Conservation (phyloP, 2,329 filamentous ascomycete species). For the Aschersonia sp. region DNA sequence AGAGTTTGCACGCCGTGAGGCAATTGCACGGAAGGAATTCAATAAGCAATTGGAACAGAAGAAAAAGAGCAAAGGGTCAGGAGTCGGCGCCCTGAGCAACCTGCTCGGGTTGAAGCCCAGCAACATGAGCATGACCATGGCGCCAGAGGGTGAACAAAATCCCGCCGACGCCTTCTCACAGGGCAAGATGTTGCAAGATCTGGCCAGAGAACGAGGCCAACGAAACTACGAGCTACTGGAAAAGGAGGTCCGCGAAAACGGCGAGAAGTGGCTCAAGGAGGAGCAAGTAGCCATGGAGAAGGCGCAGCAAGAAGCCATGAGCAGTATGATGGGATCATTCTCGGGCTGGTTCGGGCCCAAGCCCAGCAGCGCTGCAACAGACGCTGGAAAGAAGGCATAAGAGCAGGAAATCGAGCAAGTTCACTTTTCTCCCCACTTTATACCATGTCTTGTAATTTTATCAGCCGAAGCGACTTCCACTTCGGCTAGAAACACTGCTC, state of each 20-base stretch:
- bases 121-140: constrained; percentile 46
- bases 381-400: constrained; percentile 7
- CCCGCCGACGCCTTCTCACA: constrained; percentile 67
- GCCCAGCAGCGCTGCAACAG: constrained; percentile 2
- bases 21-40: constrained; percentile 72
- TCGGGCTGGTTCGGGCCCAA: constrained; percentile 13
- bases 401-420: background rate
- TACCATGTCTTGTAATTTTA: constrained; percentile 1
- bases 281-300: constrained; percentile 81
- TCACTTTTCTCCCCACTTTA: background rate
- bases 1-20: constrained; percentile 82
- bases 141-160: constrained; percentile 51
- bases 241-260: constrained; percentile 82
- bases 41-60: constrained; percentile 61
- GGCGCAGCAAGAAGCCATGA: constrained; percentile 79
- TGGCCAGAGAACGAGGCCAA: constrained; percentile 82
- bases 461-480: too few species aligned
- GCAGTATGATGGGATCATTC: constrained; percentile 75
- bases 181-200: constrained; percentile 94
- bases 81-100: constrained; percentile 53
- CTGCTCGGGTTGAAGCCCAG: constrained; percentile 65
- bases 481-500: too few species aligned
- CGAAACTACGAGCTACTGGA: constrained; percentile 82
- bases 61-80: constrained; percentile 41
- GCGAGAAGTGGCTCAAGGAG: constrained; percentile 90